Evolutionary conservation across 164 flowering plant species (phyloP).

Genomic region (Echeveria elegans): DNA sequence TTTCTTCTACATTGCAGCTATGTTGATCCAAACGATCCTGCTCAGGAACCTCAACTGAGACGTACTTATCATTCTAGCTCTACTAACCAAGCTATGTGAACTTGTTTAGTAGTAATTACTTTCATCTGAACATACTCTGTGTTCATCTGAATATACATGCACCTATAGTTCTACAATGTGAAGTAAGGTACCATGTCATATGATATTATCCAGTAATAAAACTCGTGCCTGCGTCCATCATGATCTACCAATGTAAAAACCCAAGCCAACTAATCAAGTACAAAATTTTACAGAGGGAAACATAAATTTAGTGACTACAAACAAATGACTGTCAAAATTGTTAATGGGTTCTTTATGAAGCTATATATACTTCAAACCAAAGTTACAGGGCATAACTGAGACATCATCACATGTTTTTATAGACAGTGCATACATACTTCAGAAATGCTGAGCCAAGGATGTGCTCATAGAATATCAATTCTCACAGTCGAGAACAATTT

Average conservation of each 20-base stretch:
- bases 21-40: conserved; percentile 92
- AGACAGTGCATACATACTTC: background rate
- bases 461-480: background rate
- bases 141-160: too few relatives aligned
- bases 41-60: conserved; percentile 60
- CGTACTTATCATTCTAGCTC: conserved; percentile 62
- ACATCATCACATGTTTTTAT: background rate
- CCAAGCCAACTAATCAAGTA: too few relatives aligned
- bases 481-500: conserved; percentile 13
- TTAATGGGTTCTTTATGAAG: background rate
- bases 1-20: conserved; percentile 43
- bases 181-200: too few relatives aligned
- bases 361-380: background rate
- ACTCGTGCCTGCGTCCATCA: too few relatives aligned
- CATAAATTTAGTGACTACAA: too few relatives aligned
- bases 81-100: conserved; percentile 23
- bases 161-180: too few relatives aligned
- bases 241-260: too few relatives aligned
- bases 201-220: too few relatives aligned
- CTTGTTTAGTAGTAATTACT: too few relatives aligned
- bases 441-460: background rate
- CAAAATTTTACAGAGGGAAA: too few relatives aligned
- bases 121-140: too few relatives aligned
- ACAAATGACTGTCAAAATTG: background rate
- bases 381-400: background rate